Evolutionary conservation across 371 early-diverging fungal species (phyloP).

Genomic region (Dichotomocladium elegans): DNA sequence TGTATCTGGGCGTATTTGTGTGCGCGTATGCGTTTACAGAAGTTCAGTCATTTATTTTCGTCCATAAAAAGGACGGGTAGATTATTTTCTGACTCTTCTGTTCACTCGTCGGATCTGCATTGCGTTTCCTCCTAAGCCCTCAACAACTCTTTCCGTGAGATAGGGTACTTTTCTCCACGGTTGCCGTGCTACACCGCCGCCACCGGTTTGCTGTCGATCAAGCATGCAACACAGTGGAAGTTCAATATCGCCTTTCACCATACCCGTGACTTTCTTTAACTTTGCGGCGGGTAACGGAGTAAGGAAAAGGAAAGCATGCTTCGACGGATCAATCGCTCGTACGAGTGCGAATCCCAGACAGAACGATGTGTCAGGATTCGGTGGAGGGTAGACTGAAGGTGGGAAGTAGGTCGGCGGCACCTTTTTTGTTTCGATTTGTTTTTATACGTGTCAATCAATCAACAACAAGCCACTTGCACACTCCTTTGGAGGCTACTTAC

Average conservation of each 20-base stretch:
- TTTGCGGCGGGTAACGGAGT: conserved; percentile 54
- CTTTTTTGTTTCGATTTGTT: too few species aligned
- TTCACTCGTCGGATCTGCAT: conserved; percentile 31
- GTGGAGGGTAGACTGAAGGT: conserved; percentile 43
- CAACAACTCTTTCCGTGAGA: conserved; percentile 27
- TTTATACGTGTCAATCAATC: too few species aligned
- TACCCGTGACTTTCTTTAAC: conserved; percentile 51
- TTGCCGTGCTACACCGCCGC: conserved; percentile 39
- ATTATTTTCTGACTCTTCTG: conserved; percentile 14
- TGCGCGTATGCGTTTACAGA: too few species aligned
- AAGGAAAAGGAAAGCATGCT: conserved; percentile 55
- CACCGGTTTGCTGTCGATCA: conserved; percentile 33
- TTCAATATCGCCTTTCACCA: conserved; percentile 59
- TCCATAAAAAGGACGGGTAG: too few species aligned
- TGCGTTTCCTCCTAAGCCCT: conserved; percentile 33
- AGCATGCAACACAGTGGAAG: conserved; percentile 45
- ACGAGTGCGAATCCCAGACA: conserved; percentile 75
- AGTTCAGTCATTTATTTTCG: too few species aligned
- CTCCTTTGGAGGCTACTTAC: too few species aligned
- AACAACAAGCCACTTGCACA: too few species aligned
- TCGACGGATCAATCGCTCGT: conserved; percentile 64
- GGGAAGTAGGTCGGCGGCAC: conserved; percentile 52
- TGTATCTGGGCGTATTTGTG: too few species aligned
- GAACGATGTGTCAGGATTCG: conserved; percentile 43
- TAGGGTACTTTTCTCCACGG: conserved; percentile 54